Conservation (phyloP, 345 rosid genomes). For the Citropsis articulata region DNA sequence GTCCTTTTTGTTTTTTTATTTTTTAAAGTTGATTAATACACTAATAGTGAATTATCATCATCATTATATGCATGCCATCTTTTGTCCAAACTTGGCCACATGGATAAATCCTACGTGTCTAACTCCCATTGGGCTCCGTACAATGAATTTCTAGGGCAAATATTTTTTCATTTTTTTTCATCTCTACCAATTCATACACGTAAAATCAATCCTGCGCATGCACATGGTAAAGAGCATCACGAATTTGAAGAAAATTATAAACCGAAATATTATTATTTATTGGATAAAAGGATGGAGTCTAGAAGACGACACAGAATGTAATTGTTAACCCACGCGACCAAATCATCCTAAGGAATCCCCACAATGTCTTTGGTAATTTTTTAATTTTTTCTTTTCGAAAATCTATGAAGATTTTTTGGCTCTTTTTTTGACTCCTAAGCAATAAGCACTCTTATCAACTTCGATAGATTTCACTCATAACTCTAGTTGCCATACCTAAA, state of each 20-base stretch:
- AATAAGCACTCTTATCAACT: slow-evolving; percentile 5
- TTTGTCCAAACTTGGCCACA: slow-evolving; percentile 9
- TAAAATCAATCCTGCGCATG: slow-evolving; percentile 10
- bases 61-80: slow-evolving; percentile 14
- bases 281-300: not conserved
- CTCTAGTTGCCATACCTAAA: slow-evolving; percentile 18
- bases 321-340: slow-evolving; percentile 23
- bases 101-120: slow-evolving; percentile 1
- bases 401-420: slow-evolving; percentile 25
- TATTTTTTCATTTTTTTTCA: not conserved
- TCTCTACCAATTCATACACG: not conserved
- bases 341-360: slow-evolving; percentile 22
- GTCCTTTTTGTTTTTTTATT: not conserved
- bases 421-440: not conserved
- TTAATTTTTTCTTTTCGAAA: not conserved
- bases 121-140: not conserved
- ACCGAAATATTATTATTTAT: not conserved
- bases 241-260: not conserved
- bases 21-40: not conserved
- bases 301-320: not conserved
- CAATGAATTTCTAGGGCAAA: not conserved
- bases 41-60: not conserved
- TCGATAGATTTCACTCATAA: slow-evolving; percentile 25
- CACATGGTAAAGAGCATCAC: slow-evolving; percentile 8
- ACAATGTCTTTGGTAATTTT: not conserved